Percentiles rank a stretch among this genome's conserved stretches.
Conservation (phyloP, 2,329 filamentous ascomycete genomes). For the Pseudogymnoascus sp. region DNA sequence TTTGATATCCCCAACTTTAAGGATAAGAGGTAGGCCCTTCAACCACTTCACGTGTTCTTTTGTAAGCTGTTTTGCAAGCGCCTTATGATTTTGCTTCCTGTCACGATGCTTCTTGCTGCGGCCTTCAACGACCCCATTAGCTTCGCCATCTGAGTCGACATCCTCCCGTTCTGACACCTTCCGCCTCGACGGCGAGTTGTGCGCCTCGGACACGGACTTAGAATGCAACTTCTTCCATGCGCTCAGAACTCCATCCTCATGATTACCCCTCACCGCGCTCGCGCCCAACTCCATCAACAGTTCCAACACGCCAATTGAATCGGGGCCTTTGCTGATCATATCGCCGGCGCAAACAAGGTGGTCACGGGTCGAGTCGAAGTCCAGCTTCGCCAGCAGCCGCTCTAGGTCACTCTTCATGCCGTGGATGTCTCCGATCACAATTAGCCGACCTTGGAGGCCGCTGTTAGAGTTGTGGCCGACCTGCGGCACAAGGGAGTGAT, state of each 20-base stretch:
- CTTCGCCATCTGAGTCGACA: constrained; percentile 3
- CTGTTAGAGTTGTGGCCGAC: neutral
- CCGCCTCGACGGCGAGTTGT: constrained; percentile 16
- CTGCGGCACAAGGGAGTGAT: neutral
- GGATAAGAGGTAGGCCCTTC: constrained; percentile 64
- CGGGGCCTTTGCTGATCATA: constrained; percentile 77
- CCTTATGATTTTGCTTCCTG: constrained; percentile 19
- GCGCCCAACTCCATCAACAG: constrained; percentile 66
- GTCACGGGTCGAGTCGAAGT: constrained; percentile 56
- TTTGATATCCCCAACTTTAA: constrained; percentile 58
- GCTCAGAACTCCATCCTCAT: constrained; percentile 79
- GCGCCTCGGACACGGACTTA: constrained; percentile 17
- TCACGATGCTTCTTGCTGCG: neutral
- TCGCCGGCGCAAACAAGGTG: constrained; percentile 72
- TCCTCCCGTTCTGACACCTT: constrained; percentile 25
- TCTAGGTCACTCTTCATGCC: constrained; percentile 66
- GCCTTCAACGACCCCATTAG: neutral
- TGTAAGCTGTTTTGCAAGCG: constrained; percentile 21
- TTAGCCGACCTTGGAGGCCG: constrained; percentile 40
- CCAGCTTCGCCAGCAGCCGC: constrained; percentile 56
- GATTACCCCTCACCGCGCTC: constrained; percentile 80
- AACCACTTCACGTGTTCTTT: constrained; percentile 60
- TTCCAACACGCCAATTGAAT: constrained; percentile 69
- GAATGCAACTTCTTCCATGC: constrained; percentile 39
- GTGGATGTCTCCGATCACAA: constrained; percentile 88